Evolutionary conservation across 768 basidiomycete species (phyloP), one percentile per base, ranked within the genome.

Genomic region (Cubamyces lactineus): DNA sequence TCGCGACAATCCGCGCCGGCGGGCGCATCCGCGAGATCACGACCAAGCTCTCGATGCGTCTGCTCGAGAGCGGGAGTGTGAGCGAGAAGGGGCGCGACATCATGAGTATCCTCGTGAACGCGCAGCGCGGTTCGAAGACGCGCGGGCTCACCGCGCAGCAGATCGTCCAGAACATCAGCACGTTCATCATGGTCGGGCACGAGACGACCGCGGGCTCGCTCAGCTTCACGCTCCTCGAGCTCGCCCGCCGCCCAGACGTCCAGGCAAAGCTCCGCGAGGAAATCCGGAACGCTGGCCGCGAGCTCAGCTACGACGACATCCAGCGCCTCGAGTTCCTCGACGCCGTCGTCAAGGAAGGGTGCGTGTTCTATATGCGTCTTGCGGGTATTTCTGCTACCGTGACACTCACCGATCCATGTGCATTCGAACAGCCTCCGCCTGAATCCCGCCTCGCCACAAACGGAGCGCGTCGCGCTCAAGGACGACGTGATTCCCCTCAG

Each of bases 401-500:
- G 53, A 12, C n/a, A 13, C 15, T 23, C 48, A 49, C 21, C 57
- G 24, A 42, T 17, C 54, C 38, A 34, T 42, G 4, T 19, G 12
- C 21, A 42, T 48, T 15, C 6, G 16, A 38, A 45, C 59, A 79
- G 77, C 39, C 70, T 82, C 12, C 75, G 81, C 26, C 59, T 80
- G 24, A 74, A 79, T 67, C 77, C 80, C 28, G 71, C 77, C 2
- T 72, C 76, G 0, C 73, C 76, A 11, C 76, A 77, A 47, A 78
- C 74, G 42, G 76, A 80, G 68, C 77, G 79, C 40, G 68, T 78
- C 19, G 76, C 76, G 8, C 59, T 73, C 28, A 63, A 71, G 42
- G 78, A 80, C 67, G 79, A 81, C 65, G 69, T 80, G 23, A 69
- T 81, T 55, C 79, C 80, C 8, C 77, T 80, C 30, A 68, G 70